A percentile compares a stretch with the other conserved stretches of the same genome.
phyloP scores from a whole-genome alignment of 768 basidiomycete genomes.

The Trametes meyenii region DNA sequence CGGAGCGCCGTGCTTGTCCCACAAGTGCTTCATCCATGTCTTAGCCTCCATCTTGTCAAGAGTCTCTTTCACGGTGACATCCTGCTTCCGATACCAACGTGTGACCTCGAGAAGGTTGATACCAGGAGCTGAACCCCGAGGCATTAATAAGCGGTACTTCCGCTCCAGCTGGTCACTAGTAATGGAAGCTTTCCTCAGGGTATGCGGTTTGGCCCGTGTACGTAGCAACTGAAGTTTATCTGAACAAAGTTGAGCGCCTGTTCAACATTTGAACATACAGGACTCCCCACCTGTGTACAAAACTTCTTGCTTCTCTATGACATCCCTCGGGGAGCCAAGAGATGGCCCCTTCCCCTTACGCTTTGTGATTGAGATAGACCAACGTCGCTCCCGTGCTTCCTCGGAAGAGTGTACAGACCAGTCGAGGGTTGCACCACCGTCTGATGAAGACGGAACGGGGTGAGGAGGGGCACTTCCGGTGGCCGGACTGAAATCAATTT shows the following conservation, averaged over 20 bases:
- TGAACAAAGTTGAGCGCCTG: slow-evolving; percentile 30
- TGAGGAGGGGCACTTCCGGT: slow-evolving; percentile 51
- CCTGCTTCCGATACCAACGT: slow-evolving; percentile 64
- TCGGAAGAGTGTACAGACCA: slow-evolving; percentile 65
- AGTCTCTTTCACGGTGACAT: slow-evolving; percentile 47
- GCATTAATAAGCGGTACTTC: slow-evolving; percentile 60
- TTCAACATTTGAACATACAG: neutral
- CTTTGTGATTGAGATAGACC: slow-evolving; percentile 61
- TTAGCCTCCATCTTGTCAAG: slow-evolving; percentile 70
- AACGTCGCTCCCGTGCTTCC: slow-evolving; percentile 65
- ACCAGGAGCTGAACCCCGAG: slow-evolving; percentile 33
- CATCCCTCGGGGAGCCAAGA: slow-evolving; percentile 42
- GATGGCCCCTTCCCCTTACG: slow-evolving; percentile 60
- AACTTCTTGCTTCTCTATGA: slow-evolving; percentile 62
- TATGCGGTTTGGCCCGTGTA: slow-evolving; percentile 51
- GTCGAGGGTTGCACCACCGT: slow-evolving; percentile 72
- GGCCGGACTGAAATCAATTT: slow-evolving; percentile 74
- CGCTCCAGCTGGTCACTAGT: slow-evolving; percentile 66
- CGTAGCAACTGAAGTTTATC: slow-evolving; percentile 62
- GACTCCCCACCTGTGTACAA: slow-evolving; percentile 53
- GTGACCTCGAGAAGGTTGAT: slow-evolving; percentile 55
- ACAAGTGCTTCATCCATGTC: slow-evolving; percentile 71
- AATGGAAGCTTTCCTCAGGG: slow-evolving; percentile 64
- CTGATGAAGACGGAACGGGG: slow-evolving; percentile 69
- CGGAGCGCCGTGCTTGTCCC: slow-evolving; percentile 52